Conservation (phyloP, 2,329 filamentous ascomycete genomes). For the Rutstroemia sp. region DNA sequence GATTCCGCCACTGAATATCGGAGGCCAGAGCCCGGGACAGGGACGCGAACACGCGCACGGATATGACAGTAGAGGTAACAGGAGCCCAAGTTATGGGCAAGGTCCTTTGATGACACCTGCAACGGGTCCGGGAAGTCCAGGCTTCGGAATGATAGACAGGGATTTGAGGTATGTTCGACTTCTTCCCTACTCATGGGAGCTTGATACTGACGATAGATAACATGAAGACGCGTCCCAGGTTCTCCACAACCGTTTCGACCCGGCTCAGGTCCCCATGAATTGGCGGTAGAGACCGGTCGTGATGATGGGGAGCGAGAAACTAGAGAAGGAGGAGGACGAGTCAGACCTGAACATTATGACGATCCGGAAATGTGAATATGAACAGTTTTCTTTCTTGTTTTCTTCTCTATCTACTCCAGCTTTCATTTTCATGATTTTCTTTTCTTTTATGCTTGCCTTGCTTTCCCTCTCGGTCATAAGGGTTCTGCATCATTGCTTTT, state of each 20-base stretch:
- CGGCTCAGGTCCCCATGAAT: too few relatives aligned
- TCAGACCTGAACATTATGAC: background rate
- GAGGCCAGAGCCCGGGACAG: background rate
- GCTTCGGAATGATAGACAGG: too few relatives aligned
- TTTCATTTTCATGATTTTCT: background rate
- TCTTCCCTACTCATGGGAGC: too few relatives aligned
- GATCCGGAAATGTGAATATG: constrained; percentile 6
- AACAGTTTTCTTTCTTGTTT: background rate
- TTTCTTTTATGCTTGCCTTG: background rate
- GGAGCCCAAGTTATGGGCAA: background rate
- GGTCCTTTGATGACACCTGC: background rate
- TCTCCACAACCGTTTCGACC: too few relatives aligned
- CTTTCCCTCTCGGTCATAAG: background rate
- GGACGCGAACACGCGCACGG: background rate
- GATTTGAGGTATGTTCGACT: too few relatives aligned
- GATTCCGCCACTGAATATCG: background rate
- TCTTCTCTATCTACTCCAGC: background rate
- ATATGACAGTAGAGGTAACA: background rate
- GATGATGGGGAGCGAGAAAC: too few relatives aligned
- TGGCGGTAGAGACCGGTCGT: too few relatives aligned
- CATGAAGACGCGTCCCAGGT: too few relatives aligned
- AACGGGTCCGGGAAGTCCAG: too few relatives aligned
- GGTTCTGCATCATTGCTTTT: too few relatives aligned
- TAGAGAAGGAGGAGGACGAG: too few relatives aligned
- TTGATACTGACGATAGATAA: too few relatives aligned